Evolutionary conservation across 1,284 basidiomycete genomes (phyloP).

Genomic region (Melampsora abietis-canadensis): DNA sequence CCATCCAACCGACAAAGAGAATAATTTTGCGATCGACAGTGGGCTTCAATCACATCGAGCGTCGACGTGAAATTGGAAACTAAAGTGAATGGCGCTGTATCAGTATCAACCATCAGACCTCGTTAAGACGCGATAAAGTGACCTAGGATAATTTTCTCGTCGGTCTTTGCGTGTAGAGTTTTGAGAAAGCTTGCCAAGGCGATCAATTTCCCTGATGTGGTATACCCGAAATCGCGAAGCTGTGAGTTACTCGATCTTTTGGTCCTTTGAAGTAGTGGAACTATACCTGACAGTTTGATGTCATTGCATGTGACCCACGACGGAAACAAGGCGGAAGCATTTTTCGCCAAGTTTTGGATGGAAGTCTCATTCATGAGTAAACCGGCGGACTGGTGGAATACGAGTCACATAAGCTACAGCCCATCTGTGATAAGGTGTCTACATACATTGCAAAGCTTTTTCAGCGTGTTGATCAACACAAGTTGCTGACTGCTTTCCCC

Average conservation of each 20-base stretch:
- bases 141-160: slow-evolving; percentile 82
- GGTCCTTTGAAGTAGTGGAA: neutral
- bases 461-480: slow-evolving; percentile 73
- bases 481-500: slow-evolving; percentile 72
- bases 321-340: slow-evolving; percentile 69
- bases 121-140: slow-evolving; percentile 55
- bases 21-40: slow-evolving; percentile 73
- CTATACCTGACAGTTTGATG: slow-evolving; percentile 58
- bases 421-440: slow-evolving; percentile 54
- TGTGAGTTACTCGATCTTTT: neutral
- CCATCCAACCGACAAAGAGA: slow-evolving; percentile 84
- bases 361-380: slow-evolving; percentile 42
- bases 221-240: neutral
- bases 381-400: slow-evolving; percentile 24
- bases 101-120: neutral
- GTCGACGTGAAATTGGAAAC: slow-evolving; percentile 61
- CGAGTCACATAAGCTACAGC: neutral
- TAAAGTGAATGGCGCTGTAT: neutral
- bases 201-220: slow-evolving; percentile 60
- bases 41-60: slow-evolving; percentile 82
- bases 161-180: slow-evolving; percentile 64
- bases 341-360: slow-evolving; percentile 55
- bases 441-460: slow-evolving; percentile 91
- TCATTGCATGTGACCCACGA: slow-evolving; percentile 64
- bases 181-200: slow-evolving; percentile 71